Evolutionary conservation across 169 alveolate genomes (phyloP).

Genomic region (Theileria sp.): DNA sequence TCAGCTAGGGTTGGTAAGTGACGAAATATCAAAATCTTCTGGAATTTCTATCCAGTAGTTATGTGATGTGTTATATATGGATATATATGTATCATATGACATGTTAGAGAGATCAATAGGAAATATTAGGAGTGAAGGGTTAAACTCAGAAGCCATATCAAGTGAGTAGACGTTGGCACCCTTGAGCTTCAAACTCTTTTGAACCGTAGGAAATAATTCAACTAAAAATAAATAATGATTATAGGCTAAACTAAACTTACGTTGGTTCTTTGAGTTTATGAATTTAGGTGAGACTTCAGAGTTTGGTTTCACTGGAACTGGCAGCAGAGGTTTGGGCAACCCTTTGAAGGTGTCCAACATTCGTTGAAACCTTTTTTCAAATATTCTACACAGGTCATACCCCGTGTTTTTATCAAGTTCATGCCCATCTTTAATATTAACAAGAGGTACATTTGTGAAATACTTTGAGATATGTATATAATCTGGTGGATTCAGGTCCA

Average conservation of each 20-base stretch:
- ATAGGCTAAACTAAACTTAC: neutral
- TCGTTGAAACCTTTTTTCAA: conserved; percentile 37
- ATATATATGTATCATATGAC: conserved; percentile 73
- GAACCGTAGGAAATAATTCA: conserved; percentile 1
- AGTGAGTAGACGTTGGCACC: conserved; percentile 24
- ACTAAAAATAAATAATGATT: neutral
- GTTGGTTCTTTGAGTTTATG: conserved; percentile 1
- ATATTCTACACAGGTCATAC: conserved; percentile 30
- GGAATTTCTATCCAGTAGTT: conserved; percentile 41
- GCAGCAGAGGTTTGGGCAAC: conserved; percentile 11
- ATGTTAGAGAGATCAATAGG: conserved; percentile 76
- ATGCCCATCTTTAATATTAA: conserved; percentile 72
- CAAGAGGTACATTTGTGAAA: conserved; percentile 62
- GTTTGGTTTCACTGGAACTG: neutral
- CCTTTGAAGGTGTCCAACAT: neutral
- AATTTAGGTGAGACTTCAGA: neutral
- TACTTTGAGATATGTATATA: conserved; percentile 58
- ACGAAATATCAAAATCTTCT: conserved; percentile 22
- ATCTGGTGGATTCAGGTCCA: conserved; percentile 66
- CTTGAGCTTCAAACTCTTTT: conserved; percentile 12
- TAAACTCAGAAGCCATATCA: conserved; percentile 64
- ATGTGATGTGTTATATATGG: conserved; percentile 63
- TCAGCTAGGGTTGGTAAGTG: neutral
- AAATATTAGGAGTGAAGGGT: conserved; percentile 73
- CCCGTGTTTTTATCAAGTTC: conserved; percentile 53